A percentile compares a stretch with the other conserved stretches of the same genome.
These are phyloP conservation scores for Colletotrichum eleusines DNA, from an alignment of 2,329 filamentous ascomycete genomes.

Conservation along the genomic window DNA sequence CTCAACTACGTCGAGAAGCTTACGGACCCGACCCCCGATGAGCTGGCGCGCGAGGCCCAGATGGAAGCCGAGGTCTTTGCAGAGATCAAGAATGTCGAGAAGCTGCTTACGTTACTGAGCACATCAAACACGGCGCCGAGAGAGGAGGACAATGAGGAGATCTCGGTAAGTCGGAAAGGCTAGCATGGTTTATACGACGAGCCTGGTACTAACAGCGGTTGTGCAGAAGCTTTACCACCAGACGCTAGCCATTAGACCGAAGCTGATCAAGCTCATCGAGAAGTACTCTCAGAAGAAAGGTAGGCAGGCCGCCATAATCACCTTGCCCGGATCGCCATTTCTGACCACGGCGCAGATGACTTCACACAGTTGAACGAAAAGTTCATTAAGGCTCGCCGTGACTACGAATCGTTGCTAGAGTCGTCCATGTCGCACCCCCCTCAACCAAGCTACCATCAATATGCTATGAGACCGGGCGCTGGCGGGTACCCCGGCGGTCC, in stretches of 20 bases:
- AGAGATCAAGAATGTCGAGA: conserved; percentile 74
- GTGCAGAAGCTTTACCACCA: conserved; percentile 84
- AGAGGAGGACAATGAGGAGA: conserved; percentile 96
- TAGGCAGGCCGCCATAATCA: conserved; percentile 49
- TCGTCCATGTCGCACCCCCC: conserved; percentile 96
- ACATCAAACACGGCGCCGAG: conserved; percentile 83
- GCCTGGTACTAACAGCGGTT: background rate
- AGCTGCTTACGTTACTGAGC: conserved; percentile 88
- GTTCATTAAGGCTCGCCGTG: conserved; percentile 97
- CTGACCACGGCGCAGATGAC: conserved; percentile 73
- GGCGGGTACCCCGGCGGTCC: conserved; percentile 57
- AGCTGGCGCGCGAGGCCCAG: conserved; percentile 93
- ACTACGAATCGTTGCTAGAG: conserved; percentile 96
- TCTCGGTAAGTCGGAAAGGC: conserved; percentile 72
- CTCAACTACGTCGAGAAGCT: conserved; percentile 99
- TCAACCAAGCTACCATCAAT: conserved; percentile 81
- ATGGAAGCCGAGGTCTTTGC: conserved; percentile 84
- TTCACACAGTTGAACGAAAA: conserved; percentile 99
- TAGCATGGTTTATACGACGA: background rate
- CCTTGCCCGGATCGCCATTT: background rate
- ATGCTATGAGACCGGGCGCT: conserved; percentile 65
- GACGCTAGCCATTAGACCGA: conserved; percentile 92
- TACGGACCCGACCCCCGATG: conserved; percentile 92
- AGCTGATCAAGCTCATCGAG: conserved; percentile 96
- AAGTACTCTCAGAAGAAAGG: conserved; percentile 99